These are phyloP conservation scores for Penicillium coprophilum DNA, from an alignment of 495 filamentous ascomycete species.

Conservation along the genomic window DNA sequence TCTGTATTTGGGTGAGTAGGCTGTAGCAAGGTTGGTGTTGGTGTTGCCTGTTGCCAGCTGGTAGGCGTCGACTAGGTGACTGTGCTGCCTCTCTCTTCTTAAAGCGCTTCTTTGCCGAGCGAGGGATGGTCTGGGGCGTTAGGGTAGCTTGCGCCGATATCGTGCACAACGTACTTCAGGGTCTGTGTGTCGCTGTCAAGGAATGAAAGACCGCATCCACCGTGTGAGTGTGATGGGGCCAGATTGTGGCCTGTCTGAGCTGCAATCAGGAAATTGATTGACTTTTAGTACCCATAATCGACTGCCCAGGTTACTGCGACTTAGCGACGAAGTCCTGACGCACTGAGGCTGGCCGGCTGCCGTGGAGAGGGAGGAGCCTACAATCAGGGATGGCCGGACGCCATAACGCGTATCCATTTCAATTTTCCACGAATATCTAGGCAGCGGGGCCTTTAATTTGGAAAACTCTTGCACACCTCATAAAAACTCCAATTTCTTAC, in stretches of 20 bases:
- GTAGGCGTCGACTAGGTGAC: constrained; percentile 40
- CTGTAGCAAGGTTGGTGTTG: too few species aligned
- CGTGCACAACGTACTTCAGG: constrained; percentile 37
- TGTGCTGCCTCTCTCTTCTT: constrained; percentile 42
- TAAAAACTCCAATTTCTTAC: constrained; percentile 31
- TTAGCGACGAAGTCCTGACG: constrained; percentile 30
- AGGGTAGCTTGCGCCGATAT: constrained; percentile 39
- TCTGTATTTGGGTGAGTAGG: too few species aligned
- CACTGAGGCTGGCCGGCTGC: constrained; percentile 27
- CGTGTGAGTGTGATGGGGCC: too few species aligned
- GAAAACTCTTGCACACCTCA: constrained; percentile 28
- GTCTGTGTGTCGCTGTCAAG: constrained; percentile 30
- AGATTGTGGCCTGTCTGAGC: too few species aligned
- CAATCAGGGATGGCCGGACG: constrained; percentile 37
- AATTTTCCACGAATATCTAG: constrained; percentile 31
- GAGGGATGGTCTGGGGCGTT: constrained; percentile 44
- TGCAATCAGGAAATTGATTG: too few species aligned
- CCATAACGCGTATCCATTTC: constrained; percentile 39
- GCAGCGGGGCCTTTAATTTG: constrained; percentile 26
- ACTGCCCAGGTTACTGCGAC: too few species aligned
- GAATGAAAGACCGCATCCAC: too few species aligned
- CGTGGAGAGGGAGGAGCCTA: constrained; percentile 24
- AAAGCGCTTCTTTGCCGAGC: constrained; percentile 35
- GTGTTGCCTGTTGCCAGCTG: too few species aligned
- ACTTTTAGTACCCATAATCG: too few species aligned